phyloP scores from a whole-genome alignment of 1,284 basidiomycete genomes.

The Ceratobasidium sp. region DNA sequence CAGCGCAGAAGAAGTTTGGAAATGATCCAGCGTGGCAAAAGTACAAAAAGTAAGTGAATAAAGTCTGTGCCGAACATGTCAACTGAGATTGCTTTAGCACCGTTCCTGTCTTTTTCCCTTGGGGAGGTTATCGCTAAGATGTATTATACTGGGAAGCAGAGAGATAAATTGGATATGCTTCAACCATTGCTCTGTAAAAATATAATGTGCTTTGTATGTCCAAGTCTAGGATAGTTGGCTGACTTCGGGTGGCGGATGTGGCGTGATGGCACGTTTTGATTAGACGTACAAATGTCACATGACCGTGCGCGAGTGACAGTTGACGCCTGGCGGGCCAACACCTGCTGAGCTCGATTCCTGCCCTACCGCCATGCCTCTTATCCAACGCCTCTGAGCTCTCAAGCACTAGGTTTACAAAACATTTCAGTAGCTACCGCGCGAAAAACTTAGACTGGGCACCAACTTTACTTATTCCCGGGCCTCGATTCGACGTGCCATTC shows the following conservation, averaged over 20 bases:
- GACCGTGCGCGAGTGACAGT: not conserved
- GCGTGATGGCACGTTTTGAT: slow-evolving; percentile 7
- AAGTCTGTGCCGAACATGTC: not conserved
- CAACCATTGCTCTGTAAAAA: too few relatives aligned
- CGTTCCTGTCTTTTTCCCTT: slow-evolving; percentile 55
- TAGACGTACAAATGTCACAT: slow-evolving; percentile 9
- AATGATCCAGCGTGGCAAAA: slow-evolving; percentile 68
- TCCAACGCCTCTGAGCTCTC: not conserved
- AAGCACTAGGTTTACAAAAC: not conserved
- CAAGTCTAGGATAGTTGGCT: too few relatives aligned
- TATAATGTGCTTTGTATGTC: too few relatives aligned
- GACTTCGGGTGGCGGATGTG: not conserved
- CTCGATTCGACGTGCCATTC: not conserved
- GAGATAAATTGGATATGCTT: too few relatives aligned
- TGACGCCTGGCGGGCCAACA: slow-evolving; percentile 20
- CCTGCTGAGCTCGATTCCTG: not conserved
- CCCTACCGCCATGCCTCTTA: not conserved
- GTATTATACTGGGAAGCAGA: too few relatives aligned
- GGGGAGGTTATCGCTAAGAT: slow-evolving; percentile 43
- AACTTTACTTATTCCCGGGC: not conserved
- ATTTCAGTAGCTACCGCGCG: too few relatives aligned
- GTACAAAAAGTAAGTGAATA: slow-evolving; percentile 63
- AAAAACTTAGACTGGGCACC: not conserved
- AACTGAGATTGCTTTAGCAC: slow-evolving; percentile 41
- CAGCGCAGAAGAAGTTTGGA: slow-evolving; percentile 71